These are phyloP conservation scores for Solanum acaule DNA, from an alignment of 257 asterid genomes.

Conservation along the genomic window DNA sequence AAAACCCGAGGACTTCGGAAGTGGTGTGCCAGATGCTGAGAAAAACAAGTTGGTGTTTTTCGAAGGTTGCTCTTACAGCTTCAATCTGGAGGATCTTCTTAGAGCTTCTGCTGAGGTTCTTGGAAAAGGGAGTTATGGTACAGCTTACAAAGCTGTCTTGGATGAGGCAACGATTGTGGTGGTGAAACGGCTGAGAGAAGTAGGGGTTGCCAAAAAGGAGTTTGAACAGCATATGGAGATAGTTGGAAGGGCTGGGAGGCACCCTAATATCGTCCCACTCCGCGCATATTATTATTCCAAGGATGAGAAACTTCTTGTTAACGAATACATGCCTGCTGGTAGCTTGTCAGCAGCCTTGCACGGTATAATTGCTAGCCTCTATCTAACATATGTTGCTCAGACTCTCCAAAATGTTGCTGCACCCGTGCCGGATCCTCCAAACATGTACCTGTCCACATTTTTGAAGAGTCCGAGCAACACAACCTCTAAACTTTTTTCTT, in stretches of 20 bases:
- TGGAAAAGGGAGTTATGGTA: slow-evolving; percentile 86
- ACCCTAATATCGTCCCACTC: slow-evolving; percentile 51
- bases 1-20: slow-evolving; percentile 84
- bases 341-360: slow-evolving; percentile 84
- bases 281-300: slow-evolving; percentile 87
- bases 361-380: slow-evolving; percentile 26
- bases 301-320: slow-evolving; percentile 90
- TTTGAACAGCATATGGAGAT: slow-evolving; percentile 89
- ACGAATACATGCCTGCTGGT: slow-evolving; percentile 65
- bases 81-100: slow-evolving; percentile 79
- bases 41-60: slow-evolving; percentile 75
- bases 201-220: slow-evolving; percentile 60
- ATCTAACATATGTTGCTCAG: too few relatives aligned
- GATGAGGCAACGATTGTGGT: slow-evolving; percentile 76
- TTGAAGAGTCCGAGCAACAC: background rate
- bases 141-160: slow-evolving; percentile 76
- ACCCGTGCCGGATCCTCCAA: background rate
- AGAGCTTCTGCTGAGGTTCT: slow-evolving; percentile 98
- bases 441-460: background rate
- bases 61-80: slow-evolving; percentile 58
- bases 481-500: background rate
- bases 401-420: background rate
- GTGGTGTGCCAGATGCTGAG: slow-evolving; percentile 85
- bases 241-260: slow-evolving; percentile 39
- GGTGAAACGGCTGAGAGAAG: slow-evolving; percentile 78